Base-by-base conservation (phyloP, 1,139 yeast genomes). In the Yamadazyma dendronema region DNA sequence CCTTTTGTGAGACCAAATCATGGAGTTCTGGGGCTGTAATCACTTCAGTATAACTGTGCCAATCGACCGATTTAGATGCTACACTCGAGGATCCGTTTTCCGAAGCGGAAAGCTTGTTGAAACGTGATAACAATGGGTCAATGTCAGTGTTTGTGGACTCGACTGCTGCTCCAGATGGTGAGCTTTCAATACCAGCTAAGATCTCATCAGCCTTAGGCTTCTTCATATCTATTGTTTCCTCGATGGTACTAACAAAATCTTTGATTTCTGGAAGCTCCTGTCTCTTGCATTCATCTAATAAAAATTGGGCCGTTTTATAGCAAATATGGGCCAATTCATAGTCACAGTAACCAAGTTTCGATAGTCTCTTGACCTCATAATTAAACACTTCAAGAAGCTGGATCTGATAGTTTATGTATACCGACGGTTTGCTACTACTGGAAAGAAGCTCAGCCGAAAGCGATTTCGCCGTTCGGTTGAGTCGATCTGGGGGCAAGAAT, bases 261-360 rank as follows among this genome's bases (percentile, higher is more conserved):
- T 41, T 38, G 15, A 51, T 47, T 14, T 51, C 53, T 9, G 40
- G 37, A 7, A 43, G 38, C 2, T 41, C 47, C 12, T 42, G 43
- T 6, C 33, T 33, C 25, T 44, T 44, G 15, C 51, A 47, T 27
- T 51, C 48, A 17, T 42, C 40, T 28, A 47, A 44, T 13, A 62
- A 43, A 21, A 34, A 40, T 12, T 33, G 35, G 3, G 57, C 49
- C 5, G 55, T 38, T 1, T 40, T 34, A 36, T 53, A 64, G 34
- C 62, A 49, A 2, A 67, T 54, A 40, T 55, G 65, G 2, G 70
- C 68, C 36, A 66, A 37, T 39, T 66, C 73, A 42, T 54, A 61
- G 45, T 71, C 76, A 48, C 76, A 69, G 41, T 60, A 62, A 1
- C 65, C 65, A 3, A 59, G 27, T 14, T 40, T 45, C 4, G 56